A percentile compares a stretch with the other conserved stretches of the same genome.
Evolutionary conservation across 202 grass and related monocot genomes (phyloP).

Genomic region (Panicum virgatum): DNA sequence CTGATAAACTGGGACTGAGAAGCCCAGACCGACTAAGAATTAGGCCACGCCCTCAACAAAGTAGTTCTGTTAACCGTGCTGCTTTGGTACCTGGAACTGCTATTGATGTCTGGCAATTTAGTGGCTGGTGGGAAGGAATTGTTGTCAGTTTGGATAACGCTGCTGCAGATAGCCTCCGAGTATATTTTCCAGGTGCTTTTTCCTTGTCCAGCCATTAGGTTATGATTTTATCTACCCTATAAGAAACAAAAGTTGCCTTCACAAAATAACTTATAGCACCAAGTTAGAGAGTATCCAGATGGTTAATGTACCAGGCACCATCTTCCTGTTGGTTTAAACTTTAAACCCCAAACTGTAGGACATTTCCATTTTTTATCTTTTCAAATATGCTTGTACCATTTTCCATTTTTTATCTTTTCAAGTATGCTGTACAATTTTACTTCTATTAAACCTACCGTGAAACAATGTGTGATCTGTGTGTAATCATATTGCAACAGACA

Average conservation of each 20-base stretch:
- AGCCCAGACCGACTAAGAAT: slow-evolving; percentile 58
- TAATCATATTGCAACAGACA: not conserved
- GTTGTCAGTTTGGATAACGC: slow-evolving; percentile 46
- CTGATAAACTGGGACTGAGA: slow-evolving; percentile 84
- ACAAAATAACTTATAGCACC: not conserved
- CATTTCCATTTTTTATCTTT: too few species aligned
- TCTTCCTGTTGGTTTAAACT: slow-evolving; percentile 11
- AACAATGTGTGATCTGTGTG: not conserved
- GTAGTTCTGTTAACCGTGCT: slow-evolving; percentile 44
- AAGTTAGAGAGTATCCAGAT: slow-evolving; percentile 15
- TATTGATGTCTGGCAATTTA: slow-evolving; percentile 80
- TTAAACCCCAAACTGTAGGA: not conserved
- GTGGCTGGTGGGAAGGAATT: slow-evolving; percentile 97
- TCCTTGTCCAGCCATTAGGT: slow-evolving; percentile 28
- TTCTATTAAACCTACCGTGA: not conserved
- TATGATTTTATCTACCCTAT: not conserved
- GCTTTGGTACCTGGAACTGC: slow-evolving; percentile 66
- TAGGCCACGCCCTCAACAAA: slow-evolving; percentile 63
- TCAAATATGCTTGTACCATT: too few species aligned
- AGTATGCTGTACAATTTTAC: not conserved
- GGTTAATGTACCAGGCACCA: not conserved
- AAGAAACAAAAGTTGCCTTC: not conserved
- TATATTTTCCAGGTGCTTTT: slow-evolving; percentile 85
- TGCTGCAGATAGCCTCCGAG: slow-evolving; percentile 54
- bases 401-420: not conserved